Base-by-base conservation (phyloP, 176 grass and related monocot species). In the Zizania latifolia region DNA sequence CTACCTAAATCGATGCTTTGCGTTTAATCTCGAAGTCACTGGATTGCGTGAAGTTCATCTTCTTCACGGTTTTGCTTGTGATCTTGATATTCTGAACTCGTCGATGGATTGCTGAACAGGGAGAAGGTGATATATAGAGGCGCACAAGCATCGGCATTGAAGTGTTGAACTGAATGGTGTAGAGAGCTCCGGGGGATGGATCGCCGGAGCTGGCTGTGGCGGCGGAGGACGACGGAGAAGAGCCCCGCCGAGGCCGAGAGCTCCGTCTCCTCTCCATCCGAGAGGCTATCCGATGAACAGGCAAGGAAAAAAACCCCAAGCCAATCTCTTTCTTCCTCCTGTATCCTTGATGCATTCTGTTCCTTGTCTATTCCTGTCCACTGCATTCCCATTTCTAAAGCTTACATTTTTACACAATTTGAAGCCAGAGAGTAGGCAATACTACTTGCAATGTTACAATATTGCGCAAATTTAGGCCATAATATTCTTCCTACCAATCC, bases 191-290 rank as follows among this genome's bases (percentile, higher is more conserved):
- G 19, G 24, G n/a, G 26, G 66, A 95, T 95, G 92, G 92, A 95
- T 50, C 89, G 92, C 70, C 89, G 86, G 70, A 95, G 86, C 45
- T 95, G 92, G 92, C 83, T 88, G 68, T 95, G 92, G 92, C 83
- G 89, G 68, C 80, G 89, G 60, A 91, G 77, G 74, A 80, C 88
- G 22, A 77, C 92, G 28, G 89, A 95, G 32, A 95, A 89, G 81
- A 78, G 60, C 56, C 57, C 38, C 46, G 86, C 79, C 36, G 89
- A 95, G 71, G 86, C 86, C 2, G 92, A 91, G 62, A 91, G 89
- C 86, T 89, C 88, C 5, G 55, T 55, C 10, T 94, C 92, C 31
- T 86, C 88, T 4, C 78, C 78, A 17, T 94, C 89, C 31, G 89
- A 88, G 83, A 84, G 71, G 71, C 39, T 76, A 10, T 67, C 92